A percentile compares a stretch with the other conserved stretches of the same genome.
Evolutionary conservation across 2,329 filamentous ascomycete species (phyloP).

Genomic region (Aureobasidium sp.): DNA sequence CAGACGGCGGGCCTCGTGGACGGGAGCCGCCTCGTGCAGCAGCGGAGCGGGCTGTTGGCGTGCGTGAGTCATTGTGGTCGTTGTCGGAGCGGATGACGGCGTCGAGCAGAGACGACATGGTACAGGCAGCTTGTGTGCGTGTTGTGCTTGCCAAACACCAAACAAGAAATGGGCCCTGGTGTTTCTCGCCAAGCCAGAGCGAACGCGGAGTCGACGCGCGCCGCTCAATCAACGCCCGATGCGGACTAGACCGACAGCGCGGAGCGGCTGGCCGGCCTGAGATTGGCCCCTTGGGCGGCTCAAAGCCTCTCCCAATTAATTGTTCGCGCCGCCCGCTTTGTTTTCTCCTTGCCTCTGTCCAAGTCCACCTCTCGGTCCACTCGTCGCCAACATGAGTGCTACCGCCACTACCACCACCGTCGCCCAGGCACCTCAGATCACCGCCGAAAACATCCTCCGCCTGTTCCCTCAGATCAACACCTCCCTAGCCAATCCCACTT

Average conservation of each 20-base stretch:
- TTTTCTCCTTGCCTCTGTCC: background rate
- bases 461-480: conserved; percentile 79
- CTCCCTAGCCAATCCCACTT: conserved; percentile 44
- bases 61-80: conserved; percentile 24
- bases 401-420: conserved; percentile 23
- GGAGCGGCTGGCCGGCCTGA: background rate
- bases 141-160: background rate
- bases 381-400: conserved; percentile 21
- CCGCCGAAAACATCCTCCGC: conserved; percentile 73
- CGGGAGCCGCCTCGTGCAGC: conserved; percentile 39
- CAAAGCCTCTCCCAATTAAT: too few species aligned
- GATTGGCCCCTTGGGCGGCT: too few species aligned
- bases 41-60: background rate
- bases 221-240: background rate
- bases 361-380: background rate
- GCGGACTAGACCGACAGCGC: background rate
- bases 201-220: background rate
- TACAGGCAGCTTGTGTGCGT: conserved; percentile 9
- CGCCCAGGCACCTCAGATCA: conserved; percentile 52
- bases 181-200: background rate
- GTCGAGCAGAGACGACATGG: conserved; percentile 46
- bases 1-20: conserved; percentile 44
- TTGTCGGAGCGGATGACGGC: conserved; percentile 41
- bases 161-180: background rate
- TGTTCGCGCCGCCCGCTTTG: background rate